Evolutionary conservation across 2,329 filamentous ascomycete genomes (phyloP).

Genomic region (Sclerotinia minor): DNA sequence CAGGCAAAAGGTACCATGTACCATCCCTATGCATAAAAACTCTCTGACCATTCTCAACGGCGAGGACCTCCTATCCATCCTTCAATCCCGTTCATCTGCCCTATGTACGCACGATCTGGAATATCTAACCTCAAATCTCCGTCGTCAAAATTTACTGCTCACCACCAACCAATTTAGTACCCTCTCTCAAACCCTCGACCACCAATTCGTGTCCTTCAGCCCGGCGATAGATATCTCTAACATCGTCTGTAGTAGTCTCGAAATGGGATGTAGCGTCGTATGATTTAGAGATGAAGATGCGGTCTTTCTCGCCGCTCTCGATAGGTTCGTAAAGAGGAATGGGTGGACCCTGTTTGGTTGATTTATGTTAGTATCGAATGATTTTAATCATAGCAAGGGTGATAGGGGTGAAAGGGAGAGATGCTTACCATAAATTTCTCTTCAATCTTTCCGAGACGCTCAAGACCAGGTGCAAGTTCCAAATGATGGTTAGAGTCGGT

Average conservation of each 20-base stretch:
- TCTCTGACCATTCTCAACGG: constrained; percentile 1
- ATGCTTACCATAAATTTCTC: constrained; percentile 85
- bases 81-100: not conserved
- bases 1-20: constrained; percentile 19
- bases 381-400: not conserved
- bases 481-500: constrained; percentile 89
- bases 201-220: constrained; percentile 71
- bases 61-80: not conserved
- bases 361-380: constrained; percentile 25
- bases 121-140: no score
- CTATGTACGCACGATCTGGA: not conserved
- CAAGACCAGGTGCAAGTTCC: constrained; percentile 88
- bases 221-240: constrained; percentile 87
- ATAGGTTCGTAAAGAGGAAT: constrained; percentile 93
- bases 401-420: not conserved
- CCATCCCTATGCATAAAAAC: constrained; percentile 19
- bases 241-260: constrained; percentile 87
- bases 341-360: constrained; percentile 62
- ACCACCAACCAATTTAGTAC: constrained; percentile 60
- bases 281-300: constrained; percentile 97
- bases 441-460: constrained; percentile 88
- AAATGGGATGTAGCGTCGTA: constrained; percentile 99
- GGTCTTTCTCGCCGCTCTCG: constrained; percentile 78
- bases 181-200: constrained; percentile 64
- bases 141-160: constrained; percentile 54